Base-by-base conservation (phyloP, 352 stramenopile genomes). In the Phytopythium boreale region DNA sequence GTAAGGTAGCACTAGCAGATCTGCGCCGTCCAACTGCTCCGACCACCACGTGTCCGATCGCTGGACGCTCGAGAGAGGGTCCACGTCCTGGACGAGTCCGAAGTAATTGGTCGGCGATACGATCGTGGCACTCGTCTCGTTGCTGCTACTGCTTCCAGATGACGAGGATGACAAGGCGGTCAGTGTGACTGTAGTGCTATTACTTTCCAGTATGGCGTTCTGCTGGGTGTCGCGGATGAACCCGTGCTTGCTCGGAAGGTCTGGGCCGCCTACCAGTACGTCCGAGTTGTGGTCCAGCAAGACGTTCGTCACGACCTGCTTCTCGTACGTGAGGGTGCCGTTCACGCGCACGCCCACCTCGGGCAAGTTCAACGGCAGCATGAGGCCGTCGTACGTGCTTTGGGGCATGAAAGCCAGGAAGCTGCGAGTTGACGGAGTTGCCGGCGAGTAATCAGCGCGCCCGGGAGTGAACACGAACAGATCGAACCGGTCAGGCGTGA, bases 311-410 rank as follows among this genome's bases (percentile, higher is more conserved):
- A 97, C 92, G 2, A 98, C 76, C 36, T 86, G 62, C 50, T 84
- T 84, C 50, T 85, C 72, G 51, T 81, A 93, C 0, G 61, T 81
- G 20, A 82, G 63, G 1, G 75, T 85, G 10, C 82, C 84, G 2
- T 71, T 56, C 2, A 95, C 67, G 2, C 83, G 76, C 22, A 81
- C 75, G 15, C 62, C 69, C 5, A 84, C 74, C 56, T 93, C 82
- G 3, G 96, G 97, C 34, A 99, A 73, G 74, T 99, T 99, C 0
- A 98, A 79, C 22, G 97, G 96, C 31, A 98, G 71, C 77, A 97
- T 94, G 24, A 98, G 69, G 11, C 72, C 65, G 17, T 82, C 74
- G 66, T 97, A 97, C 43, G 82, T 83, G 17, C 72, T 63, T 69
- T 91, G 72, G 20, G 95, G 67, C 37, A 98, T 73, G 17, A 98